Evolutionary conservation across 352 stramenopile genomes (phyloP).

Genomic region (Blastocystis hominis): DNA sequence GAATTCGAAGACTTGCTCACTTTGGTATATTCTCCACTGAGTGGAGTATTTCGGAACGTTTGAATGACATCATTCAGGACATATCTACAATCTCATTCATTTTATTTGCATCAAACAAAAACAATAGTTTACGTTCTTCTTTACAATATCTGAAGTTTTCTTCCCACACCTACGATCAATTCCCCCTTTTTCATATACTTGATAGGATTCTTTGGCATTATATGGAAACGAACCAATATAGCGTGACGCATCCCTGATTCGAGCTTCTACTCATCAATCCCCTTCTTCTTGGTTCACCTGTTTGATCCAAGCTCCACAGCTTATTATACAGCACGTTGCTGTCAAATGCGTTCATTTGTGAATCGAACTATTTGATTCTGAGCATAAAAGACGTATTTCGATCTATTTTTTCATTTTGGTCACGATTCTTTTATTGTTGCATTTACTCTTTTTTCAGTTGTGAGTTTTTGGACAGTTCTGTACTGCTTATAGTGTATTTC

Average conservation of each 20-base stretch:
- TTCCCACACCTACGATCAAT: neutral
- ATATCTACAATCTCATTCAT: neutral
- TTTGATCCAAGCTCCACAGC: neutral
- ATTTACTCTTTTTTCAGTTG: no score
- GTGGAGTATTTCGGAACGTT: neutral
- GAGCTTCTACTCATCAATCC: neutral
- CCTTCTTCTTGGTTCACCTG: no score
- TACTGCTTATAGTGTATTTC: no score
- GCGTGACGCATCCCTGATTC: neutral
- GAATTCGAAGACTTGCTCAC: neutral
- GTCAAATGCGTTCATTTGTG: neutral
- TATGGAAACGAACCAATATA: neutral
- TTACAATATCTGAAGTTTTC: neutral
- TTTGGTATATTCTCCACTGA: neutral
- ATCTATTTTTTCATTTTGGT: neutral
- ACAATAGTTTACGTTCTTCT: neutral
- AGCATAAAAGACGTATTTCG: neutral
- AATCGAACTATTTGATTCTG: no score
- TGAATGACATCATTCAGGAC: constrained; percentile 7
- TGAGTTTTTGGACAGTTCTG: no score
- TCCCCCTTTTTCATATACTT: no score
- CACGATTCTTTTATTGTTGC: neutral
- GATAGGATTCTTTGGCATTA: neutral
- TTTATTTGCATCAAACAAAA: neutral
- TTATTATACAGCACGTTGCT: neutral